phyloP scores from a whole-genome alignment of 2,329 filamentous ascomycete genomes.

The Cordyceps fumosorosea region DNA sequence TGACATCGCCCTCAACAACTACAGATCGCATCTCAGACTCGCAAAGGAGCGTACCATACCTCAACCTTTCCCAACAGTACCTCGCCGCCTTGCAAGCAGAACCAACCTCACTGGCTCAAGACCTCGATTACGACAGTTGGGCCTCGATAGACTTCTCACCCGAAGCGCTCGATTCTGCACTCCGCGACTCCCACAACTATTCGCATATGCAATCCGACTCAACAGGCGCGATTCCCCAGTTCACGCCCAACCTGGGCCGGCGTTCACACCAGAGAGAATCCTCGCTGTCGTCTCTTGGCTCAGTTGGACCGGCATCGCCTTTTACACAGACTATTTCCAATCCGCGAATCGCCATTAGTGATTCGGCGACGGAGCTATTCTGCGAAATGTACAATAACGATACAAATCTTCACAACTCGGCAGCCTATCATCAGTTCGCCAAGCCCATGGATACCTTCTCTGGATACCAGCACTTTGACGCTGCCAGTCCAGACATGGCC shows the following conservation, averaged over 20 bases:
- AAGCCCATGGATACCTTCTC: conserved; percentile 40
- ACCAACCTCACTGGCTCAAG: neutral
- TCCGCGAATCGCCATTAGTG: conserved; percentile 50
- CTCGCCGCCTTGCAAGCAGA: neutral
- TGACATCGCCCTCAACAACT: conserved; percentile 5
- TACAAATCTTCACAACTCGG: conserved; percentile 19
- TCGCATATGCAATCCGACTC: conserved; percentile 37
- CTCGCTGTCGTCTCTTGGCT: conserved; percentile 54
- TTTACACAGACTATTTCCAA: conserved; percentile 49
- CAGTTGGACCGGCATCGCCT: conserved; percentile 53
- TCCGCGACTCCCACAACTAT: conserved; percentile 10
- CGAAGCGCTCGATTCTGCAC: conserved; percentile 5
- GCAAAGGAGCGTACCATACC: neutral
- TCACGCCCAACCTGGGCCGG: conserved; percentile 32
- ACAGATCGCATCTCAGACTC: neutral
- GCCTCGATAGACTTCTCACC: conserved; percentile 1
- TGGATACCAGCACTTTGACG: conserved; percentile 34
- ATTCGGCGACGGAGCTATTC: conserved; percentile 40
- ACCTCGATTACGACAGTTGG: conserved; percentile 4
- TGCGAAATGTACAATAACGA: conserved; percentile 32
- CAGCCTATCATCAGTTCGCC: conserved; percentile 40
- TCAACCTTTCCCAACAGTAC: neutral
- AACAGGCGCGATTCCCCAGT: conserved; percentile 32
- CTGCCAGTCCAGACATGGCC: conserved; percentile 31
- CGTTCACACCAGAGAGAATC: conserved; percentile 52